Percentiles rank a stretch among this genome's conserved stretches.
Conservation (phyloP, 225 moss, liverwort and hornwort genomes). For the Polytrichum formosum region DNA sequence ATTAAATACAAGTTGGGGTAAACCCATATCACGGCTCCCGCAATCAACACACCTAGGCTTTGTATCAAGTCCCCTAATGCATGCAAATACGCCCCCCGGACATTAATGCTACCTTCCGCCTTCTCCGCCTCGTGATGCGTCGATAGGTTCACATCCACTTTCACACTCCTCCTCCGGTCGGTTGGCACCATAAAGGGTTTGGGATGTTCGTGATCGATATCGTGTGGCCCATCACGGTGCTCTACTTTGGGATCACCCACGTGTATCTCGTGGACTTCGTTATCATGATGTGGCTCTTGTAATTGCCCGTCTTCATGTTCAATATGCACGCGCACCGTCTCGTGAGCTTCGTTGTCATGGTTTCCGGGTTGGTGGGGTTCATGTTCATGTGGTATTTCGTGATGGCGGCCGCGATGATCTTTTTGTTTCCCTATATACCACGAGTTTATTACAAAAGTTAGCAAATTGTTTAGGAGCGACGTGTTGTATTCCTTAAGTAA, state of each 20-base stretch:
- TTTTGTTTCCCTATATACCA: slow-evolving; percentile 1
- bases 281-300: slow-evolving; percentile 6
- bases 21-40: slow-evolving; percentile 58
- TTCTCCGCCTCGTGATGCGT: neutral
- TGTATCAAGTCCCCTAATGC: slow-evolving; percentile 68
- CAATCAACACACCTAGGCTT: slow-evolving; percentile 63
- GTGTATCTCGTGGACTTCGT: slow-evolving; percentile 23
- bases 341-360: neutral
- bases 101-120: slow-evolving; percentile 33
- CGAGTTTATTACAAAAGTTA: neutral
- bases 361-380: neutral
- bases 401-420: neutral
- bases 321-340: neutral
- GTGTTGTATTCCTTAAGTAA: too few relatives aligned
- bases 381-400: too few relatives aligned
- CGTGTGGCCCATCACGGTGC: neutral
- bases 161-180: slow-evolving; percentile 21
- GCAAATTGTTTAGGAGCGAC: too few relatives aligned
- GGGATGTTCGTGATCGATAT: neutral
- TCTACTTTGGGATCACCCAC: neutral
- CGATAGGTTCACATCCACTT: slow-evolving; percentile 21
- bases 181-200: neutral
- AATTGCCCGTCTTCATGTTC: too few relatives aligned
- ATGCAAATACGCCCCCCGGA: slow-evolving; percentile 63
- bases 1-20: slow-evolving; percentile 59